A percentile compares a stretch with the other conserved stretches of the same genome.
Evolutionary conservation across 1,284 basidiomycete species (phyloP).

Genomic region (Ustilago crameri): DNA sequence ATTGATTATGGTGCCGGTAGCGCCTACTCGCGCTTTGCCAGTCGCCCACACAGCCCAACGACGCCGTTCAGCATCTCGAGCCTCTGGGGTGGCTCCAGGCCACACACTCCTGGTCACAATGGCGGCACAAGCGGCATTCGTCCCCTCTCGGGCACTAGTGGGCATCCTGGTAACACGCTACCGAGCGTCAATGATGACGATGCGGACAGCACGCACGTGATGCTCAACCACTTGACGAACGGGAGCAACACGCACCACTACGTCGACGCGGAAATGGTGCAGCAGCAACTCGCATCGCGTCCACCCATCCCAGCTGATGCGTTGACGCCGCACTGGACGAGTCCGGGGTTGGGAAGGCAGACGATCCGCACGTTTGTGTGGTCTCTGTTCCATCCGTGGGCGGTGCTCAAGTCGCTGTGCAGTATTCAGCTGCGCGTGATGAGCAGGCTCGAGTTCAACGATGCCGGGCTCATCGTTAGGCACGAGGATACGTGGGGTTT

Average conservation of each 20-base stretch:
- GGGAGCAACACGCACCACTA: conserved; percentile 32
- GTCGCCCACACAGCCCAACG: conserved; percentile 50
- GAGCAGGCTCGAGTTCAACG: conserved; percentile 68
- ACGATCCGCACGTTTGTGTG: conserved; percentile 58
- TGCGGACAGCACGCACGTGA: conserved; percentile 22
- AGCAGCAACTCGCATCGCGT: conserved; percentile 37
- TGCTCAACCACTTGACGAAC: conserved; percentile 22
- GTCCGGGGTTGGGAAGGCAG: conserved; percentile 58
- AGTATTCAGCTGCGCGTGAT: conserved; percentile 65
- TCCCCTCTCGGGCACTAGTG: conserved; percentile 40
- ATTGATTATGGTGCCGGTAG: conserved; percentile 55
- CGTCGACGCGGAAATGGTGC: conserved; percentile 38
- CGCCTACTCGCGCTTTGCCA: conserved; percentile 42
- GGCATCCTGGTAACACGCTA: conserved; percentile 38
- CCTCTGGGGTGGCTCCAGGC: conserved; percentile 54
- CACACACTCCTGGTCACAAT: conserved; percentile 54
- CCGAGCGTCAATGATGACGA: conserved; percentile 61
- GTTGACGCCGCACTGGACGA: conserved; percentile 61
- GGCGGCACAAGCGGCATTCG: conserved; percentile 25
- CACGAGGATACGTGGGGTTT: conserved; percentile 68
- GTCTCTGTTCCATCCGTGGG: conserved; percentile 58
- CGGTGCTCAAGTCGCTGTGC: conserved; percentile 56
- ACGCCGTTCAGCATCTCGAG: conserved; percentile 57
- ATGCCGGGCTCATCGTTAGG: conserved; percentile 64
- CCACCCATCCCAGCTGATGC: conserved; percentile 61